phyloP scores from a whole-genome alignment of 2,329 filamentous ascomycete species.

The Aspergillus quadrilineatus region DNA sequence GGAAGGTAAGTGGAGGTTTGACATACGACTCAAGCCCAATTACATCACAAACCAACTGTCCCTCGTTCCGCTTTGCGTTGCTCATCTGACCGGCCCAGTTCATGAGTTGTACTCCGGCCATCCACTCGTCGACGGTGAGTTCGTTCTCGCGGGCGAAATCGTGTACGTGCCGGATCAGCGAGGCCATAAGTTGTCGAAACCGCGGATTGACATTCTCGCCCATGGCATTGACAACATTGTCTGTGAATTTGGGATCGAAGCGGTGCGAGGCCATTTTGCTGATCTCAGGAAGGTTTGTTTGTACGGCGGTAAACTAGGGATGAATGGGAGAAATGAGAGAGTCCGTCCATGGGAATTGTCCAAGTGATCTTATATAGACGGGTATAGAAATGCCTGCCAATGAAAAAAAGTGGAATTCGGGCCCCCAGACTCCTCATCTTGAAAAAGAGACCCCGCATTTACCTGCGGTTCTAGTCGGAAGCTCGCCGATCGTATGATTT shows the following conservation, averaged over 20 bases:
- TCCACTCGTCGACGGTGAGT: constrained; percentile 60
- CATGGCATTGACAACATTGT: constrained; percentile 53
- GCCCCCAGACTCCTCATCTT: constrained; percentile 7
- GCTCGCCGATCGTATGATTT: constrained; percentile 8
- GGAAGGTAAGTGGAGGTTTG: neutral
- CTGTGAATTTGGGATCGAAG: constrained; percentile 56
- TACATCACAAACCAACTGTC: constrained; percentile 59
- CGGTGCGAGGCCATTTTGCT: constrained; percentile 27
- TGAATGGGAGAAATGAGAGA: neutral
- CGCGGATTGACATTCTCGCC: constrained; percentile 65
- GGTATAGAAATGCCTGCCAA: neutral
- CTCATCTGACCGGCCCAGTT: constrained; percentile 65
- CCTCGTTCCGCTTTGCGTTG: constrained; percentile 61
- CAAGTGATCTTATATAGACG: constrained; percentile 1
- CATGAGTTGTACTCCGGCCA: constrained; percentile 56
- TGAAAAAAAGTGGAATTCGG: neutral
- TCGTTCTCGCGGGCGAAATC: constrained; percentile 61
- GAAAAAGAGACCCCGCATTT: constrained; percentile 14
- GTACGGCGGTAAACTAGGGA: neutral
- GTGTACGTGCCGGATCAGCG: constrained; percentile 57
- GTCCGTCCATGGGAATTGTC: neutral
- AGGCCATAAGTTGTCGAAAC: constrained; percentile 60
- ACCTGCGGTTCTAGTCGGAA: constrained; percentile 13
- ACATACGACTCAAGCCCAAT: constrained; percentile 58
- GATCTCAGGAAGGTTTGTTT: neutral